Evolutionary conservation across 371 early-diverging fungal species (phyloP), one percentile per base, ranked within the genome.

Genomic region (Haplosporangium sp.): DNA sequence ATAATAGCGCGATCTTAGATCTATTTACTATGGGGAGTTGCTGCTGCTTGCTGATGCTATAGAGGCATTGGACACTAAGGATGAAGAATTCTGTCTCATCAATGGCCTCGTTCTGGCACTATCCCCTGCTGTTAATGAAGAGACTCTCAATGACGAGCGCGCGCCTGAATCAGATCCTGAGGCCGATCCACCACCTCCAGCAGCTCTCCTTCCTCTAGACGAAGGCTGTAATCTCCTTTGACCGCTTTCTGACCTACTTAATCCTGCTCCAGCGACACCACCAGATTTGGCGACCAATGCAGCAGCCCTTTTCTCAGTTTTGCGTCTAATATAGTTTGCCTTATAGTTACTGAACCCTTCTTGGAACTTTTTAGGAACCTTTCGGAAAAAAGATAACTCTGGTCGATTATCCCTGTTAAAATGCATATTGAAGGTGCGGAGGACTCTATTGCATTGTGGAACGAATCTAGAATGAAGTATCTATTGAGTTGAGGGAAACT

Each of bases 401-500:
- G 87, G 90, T 9, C 74, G 67, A 44, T 82, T 82, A 63, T 87
- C 86, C 4, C 83, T 84, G 65, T 89, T 89, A 68, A 92, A 92
- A 58, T 89, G 87, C 72, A 93, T 83, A 63, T 93, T 92, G 78
- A 91, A 93, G n/a, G 88, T 84, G 34, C 84, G 74, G n/a, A 93
- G 83, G 19, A 90, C 88, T 48, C 88, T 86, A 65, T 93, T 93
- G 63, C 90, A 90, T 50, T 91, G 92, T 37, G 89, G 87, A 10
- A 91, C 88, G 79, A 89, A 92, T 77, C 92, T 92, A 74, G 17
- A 17, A 6, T 17, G 19, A n/a, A 52, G 15, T 10, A 42, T n/a
- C 34, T 4, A 34, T 35, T 8, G 4, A 8, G 38, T 35, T 57
- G 10, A 39, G 15, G 27, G 61, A 35, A 13, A 48, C 37, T 15